Evolutionary conservation across 2,329 filamentous ascomycete genomes (phyloP), one percentile per base, ranked within the genome.

Genomic region (Cryphonectria carpinicola): DNA sequence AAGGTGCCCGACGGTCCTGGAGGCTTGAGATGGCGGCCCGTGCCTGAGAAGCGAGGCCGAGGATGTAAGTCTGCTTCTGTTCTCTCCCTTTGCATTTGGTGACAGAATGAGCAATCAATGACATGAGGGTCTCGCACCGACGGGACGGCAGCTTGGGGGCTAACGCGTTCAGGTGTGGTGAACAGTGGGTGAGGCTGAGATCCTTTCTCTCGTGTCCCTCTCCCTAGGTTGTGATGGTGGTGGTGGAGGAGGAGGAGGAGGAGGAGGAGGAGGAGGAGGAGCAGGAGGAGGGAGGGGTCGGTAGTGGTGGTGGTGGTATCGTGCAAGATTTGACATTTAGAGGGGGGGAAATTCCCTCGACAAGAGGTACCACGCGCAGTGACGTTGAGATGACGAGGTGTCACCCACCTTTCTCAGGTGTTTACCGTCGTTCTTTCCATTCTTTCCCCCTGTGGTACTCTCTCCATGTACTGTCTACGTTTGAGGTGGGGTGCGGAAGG

Each of bases 381-480:
- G 65, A 68, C 54, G 66, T 49, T 13, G 39, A 32, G 43, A 28
- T 63, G 52, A 62, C 69, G 65, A 52, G 49, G 28, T 13, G 46
- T 7, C 22, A 49, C 46, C 46, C 22, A 49, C 17, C 46, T 49
- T 49, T 49, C 32, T 39, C 46, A n/a, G 22, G 19, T 8, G 22
- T 49, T 49, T 49, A 49, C 46, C 2, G 22, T 49, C 46, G 46
- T 49, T 49, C 46, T 49, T 49, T 49, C 19, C 46, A 11, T 49
- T n/a, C 46, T 6, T 17, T 49, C 7, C 17, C 19, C 17, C 43
- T 49, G 43, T 7, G 19, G 17, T 49, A 49, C 43, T 19, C 17
- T 19, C 5, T 49, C 19, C 19, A 49, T n/a, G 19, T 49, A n/a
- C 46, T 6, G 43, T 19, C 43, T 46, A 49, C 43, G 4, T 8